A percentile compares a stretch with the other conserved stretches of the same genome.
Evolutionary conservation across 139 green algal species (phyloP).

Genomic region (Micractinium conductrix): DNA sequence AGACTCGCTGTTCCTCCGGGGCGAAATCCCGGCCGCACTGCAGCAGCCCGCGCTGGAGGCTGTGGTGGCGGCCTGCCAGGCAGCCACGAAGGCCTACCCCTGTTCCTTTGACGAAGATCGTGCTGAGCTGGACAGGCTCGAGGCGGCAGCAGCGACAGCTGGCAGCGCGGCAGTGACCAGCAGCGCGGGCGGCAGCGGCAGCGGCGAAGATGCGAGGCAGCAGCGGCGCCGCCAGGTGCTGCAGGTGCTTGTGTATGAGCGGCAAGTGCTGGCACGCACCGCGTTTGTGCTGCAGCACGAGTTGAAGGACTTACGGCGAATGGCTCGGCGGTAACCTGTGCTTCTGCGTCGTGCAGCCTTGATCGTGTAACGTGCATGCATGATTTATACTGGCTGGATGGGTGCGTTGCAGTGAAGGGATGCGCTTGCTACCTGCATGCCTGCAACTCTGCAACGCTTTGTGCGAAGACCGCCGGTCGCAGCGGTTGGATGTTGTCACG

Average conservation of each 20-base stretch:
- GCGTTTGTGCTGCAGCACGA: slow-evolving; percentile 59
- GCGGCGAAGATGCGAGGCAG: background rate
- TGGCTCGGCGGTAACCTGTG: background rate
- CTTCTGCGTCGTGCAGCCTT: too few species aligned
- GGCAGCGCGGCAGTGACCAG: slow-evolving; percentile 23
- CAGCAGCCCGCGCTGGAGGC: slow-evolving; percentile 20
- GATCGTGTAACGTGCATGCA: too few species aligned
- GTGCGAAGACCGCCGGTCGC: too few species aligned
- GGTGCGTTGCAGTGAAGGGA: too few species aligned
- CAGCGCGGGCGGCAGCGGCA: background rate
- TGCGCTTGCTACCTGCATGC: too few species aligned
- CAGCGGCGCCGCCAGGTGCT: slow-evolving; percentile 38
- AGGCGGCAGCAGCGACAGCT: slow-evolving; percentile 23
- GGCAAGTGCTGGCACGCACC: slow-evolving; percentile 52
- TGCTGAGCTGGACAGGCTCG: slow-evolving; percentile 30
- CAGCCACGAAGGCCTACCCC: slow-evolving; percentile 8
- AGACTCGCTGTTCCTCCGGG: slow-evolving; percentile 6
- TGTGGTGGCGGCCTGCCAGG: slow-evolving; percentile 23
- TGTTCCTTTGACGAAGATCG: slow-evolving; percentile 8
- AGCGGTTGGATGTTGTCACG: too few species aligned
- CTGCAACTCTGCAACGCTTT: too few species aligned
- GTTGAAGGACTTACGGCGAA: slow-evolving; percentile 7
- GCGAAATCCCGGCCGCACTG: background rate
- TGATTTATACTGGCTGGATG: too few species aligned
- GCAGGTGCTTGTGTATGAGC: slow-evolving; percentile 53